Evolutionary conservation across 2,329 filamentous ascomycete species (phyloP).

Genomic region (Aspergillus pseudoglaucus): DNA sequence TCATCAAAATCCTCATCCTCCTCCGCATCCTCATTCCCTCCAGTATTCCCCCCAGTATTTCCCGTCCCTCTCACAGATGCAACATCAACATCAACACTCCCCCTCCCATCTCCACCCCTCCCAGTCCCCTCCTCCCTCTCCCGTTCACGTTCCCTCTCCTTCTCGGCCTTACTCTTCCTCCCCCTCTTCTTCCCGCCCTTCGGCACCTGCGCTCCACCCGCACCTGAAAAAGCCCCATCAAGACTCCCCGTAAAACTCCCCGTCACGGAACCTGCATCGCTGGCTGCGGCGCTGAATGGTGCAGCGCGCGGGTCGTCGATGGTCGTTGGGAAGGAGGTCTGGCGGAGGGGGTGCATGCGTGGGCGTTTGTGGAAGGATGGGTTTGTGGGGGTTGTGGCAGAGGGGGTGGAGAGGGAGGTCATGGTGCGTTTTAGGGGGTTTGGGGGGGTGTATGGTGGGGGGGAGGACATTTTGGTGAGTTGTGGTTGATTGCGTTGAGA

Average conservation of each 20-base stretch:
- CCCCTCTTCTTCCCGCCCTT: slow-evolving; percentile 30
- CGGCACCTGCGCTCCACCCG: slow-evolving; percentile 28
- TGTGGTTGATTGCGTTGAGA: neutral
- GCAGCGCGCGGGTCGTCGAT: slow-evolving; percentile 25
- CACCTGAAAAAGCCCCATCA: slow-evolving; percentile 21
- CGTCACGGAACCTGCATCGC: slow-evolving; percentile 36
- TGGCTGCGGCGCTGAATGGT: slow-evolving; percentile 20
- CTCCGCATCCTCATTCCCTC: slow-evolving; percentile 43
- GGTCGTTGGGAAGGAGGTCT: slow-evolving; percentile 39
- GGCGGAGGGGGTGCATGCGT: slow-evolving; percentile 42
- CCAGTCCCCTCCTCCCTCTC: slow-evolving; percentile 26
- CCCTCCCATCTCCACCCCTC: slow-evolving; percentile 21
- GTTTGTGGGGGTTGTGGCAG: slow-evolving; percentile 19
- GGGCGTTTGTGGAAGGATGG: slow-evolving; percentile 22
- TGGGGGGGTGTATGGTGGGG: slow-evolving; percentile 22
- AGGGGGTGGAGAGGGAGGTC: slow-evolving; percentile 32
- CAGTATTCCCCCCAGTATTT: slow-evolving; percentile 10
- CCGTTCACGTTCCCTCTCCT: slow-evolving; percentile 26
- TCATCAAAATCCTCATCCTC: slow-evolving; percentile 46
- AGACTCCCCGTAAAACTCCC: slow-evolving; percentile 39
- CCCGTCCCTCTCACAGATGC: slow-evolving; percentile 20
- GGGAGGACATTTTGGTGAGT: slow-evolving; percentile 30
- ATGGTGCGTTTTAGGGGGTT: slow-evolving; percentile 38
- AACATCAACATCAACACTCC: slow-evolving; percentile 28
- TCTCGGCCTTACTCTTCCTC: slow-evolving; percentile 33